These are phyloP conservation scores for Trichoderma atrobrunneum DNA, from an alignment of 2,329 filamentous ascomycete genomes.

Conservation along the genomic window DNA sequence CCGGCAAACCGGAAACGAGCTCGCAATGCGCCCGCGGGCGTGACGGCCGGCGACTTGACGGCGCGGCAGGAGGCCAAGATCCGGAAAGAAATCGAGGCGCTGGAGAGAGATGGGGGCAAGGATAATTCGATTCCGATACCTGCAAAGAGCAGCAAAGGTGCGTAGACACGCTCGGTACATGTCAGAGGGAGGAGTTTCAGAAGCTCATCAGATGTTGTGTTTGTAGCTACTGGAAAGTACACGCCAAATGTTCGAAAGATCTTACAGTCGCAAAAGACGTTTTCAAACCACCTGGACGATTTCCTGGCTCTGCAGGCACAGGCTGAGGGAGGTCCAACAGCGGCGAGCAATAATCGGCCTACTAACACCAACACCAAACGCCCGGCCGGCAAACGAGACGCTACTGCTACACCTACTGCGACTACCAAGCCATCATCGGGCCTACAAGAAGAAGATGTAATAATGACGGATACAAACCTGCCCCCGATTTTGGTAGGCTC, in stretches of 20 bases:
- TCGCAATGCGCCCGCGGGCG: slow-evolving; percentile 51
- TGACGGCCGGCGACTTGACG: slow-evolving; percentile 63
- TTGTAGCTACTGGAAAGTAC: slow-evolving; percentile 51
- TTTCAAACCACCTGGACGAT: slow-evolving; percentile 78
- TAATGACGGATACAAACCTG: slow-evolving; percentile 28
- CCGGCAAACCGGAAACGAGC: slow-evolving; percentile 69
- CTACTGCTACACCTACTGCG: slow-evolving; percentile 2
- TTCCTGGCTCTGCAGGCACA: slow-evolving; percentile 63
- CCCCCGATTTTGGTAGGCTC: slow-evolving; percentile 37
- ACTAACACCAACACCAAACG: slow-evolving; percentile 33
- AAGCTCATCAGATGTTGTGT: background rate
- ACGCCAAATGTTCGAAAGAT: slow-evolving; percentile 73
- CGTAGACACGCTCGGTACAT: slow-evolving; percentile 16
- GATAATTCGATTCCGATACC: slow-evolving; percentile 71
- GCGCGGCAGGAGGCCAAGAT: slow-evolving; percentile 82
- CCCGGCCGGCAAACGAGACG: slow-evolving; percentile 27
- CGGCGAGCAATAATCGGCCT: slow-evolving; percentile 27
- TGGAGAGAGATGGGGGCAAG: slow-evolving; percentile 75
- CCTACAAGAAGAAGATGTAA: slow-evolving; percentile 27
- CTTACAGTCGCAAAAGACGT: slow-evolving; percentile 76
- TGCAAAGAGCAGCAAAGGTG: slow-evolving; percentile 47
- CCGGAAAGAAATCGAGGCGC: slow-evolving; percentile 73
- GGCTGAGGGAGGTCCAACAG: slow-evolving; percentile 37
- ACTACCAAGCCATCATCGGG: slow-evolving; percentile 23
- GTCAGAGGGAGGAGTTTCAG: background rate